phyloP scores from a whole-genome alignment of 2,329 filamentous ascomycete species.

The Penicillium sp. region DNA sequence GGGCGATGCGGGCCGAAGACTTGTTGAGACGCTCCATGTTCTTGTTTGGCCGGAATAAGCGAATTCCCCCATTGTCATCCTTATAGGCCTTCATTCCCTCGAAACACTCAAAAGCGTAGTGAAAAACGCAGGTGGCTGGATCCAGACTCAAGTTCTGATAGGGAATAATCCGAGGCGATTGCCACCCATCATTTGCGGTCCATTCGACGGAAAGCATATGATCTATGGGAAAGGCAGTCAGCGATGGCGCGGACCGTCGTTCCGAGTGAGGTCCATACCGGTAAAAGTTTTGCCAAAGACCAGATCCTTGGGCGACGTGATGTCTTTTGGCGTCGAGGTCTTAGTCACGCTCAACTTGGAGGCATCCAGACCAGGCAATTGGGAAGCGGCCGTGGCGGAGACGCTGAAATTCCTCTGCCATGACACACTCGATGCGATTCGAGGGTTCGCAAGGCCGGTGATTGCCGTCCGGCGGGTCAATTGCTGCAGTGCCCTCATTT shows the following conservation, averaged over 20 bases:
- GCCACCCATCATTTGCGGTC: constrained; percentile 79
- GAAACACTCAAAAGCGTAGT: constrained; percentile 97
- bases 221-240: constrained; percentile 52
- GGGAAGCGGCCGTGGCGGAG: constrained; percentile 27
- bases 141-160: constrained; percentile 98
- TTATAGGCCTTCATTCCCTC: constrained; percentile 99
- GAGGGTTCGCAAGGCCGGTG: constrained; percentile 21
- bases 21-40: constrained; percentile 96
- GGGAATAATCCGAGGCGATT: constrained; percentile 72
- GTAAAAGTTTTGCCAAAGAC: constrained; percentile 90
- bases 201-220: constrained; percentile 97
- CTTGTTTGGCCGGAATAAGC: constrained; percentile 88
- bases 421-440: constrained; percentile 31
- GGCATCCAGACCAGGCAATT: constrained; percentile 65
- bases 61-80: constrained; percentile 68
- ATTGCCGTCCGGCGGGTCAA: constrained; percentile 31
- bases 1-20: constrained; percentile 81
- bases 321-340: constrained; percentile 67
- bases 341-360: constrained; percentile 67
- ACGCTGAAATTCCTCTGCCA: constrained; percentile 48
- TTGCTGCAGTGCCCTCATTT: constrained; percentile 35
- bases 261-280: constrained; percentile 48
- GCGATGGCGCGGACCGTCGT: not conserved
- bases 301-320: constrained; percentile 70
- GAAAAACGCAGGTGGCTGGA: constrained; percentile 92